phyloP scores from a whole-genome alignment of 73 alveolate genomes.

The Stentor roeselii region DNA sequence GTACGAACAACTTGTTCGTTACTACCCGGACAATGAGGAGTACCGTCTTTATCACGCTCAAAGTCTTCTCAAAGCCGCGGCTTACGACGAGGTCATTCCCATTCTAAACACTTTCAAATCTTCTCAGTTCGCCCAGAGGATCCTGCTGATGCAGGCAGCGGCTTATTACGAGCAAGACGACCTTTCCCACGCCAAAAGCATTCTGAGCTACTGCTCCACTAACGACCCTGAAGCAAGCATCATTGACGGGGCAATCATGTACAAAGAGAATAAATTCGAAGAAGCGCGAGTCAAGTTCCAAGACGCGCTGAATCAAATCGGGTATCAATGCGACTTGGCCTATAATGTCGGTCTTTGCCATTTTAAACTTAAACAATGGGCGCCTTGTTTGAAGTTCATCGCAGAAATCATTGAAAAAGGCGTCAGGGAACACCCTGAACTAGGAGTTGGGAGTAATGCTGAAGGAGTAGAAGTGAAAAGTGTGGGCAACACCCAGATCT shows the following conservation, averaged over 20 bases:
- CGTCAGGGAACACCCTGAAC: slow-evolving; percentile 98
- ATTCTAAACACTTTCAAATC: not conserved
- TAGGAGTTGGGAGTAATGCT: slow-evolving; percentile 96
- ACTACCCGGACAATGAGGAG: slow-evolving; percentile 61
- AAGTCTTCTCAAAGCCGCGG: slow-evolving; percentile 31
- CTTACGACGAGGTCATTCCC: slow-evolving; percentile 24
- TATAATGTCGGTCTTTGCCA: slow-evolving; percentile 98
- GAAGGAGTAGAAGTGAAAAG: slow-evolving; percentile 95
- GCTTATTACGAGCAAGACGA: slow-evolving; percentile 49
- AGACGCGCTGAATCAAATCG: slow-evolving; percentile 89
- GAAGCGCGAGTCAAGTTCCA: slow-evolving; percentile 91
- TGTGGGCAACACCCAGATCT: slow-evolving; percentile 96
- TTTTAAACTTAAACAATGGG: slow-evolving; percentile 89
- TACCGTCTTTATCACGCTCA: slow-evolving; percentile 60
- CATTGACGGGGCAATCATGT: slow-evolving; percentile 85
- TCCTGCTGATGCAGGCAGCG: slow-evolving; percentile 36
- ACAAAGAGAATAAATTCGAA: slow-evolving; percentile 89
- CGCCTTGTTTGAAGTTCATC: slow-evolving; percentile 89
- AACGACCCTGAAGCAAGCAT: slow-evolving; percentile 28
- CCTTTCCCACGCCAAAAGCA: slow-evolving; percentile 10
- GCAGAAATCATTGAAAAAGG: slow-evolving; percentile 99
- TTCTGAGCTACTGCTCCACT: slow-evolving; percentile 23
- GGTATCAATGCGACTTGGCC: slow-evolving; percentile 91
- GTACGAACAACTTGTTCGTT: slow-evolving; percentile 86
- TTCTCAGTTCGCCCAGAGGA: slow-evolving; percentile 3